Percentiles rank a stretch among this genome's conserved stretches.
Conservation (phyloP, 768 basidiomycete genomes). For the Boletus barrowsii region DNA sequence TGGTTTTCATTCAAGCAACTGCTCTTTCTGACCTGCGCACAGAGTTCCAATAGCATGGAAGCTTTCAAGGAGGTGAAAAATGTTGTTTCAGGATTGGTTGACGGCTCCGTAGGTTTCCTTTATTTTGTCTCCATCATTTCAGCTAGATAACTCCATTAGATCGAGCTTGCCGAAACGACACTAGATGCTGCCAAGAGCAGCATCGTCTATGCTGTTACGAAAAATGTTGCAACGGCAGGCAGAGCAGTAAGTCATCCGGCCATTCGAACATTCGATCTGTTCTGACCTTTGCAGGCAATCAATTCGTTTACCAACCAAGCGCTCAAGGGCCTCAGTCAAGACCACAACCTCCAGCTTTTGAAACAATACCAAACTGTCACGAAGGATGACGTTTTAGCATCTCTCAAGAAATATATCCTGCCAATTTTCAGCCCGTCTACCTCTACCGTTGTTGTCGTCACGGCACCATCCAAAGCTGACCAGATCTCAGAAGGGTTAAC, state of each 20-base stretch:
- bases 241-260: conserved; percentile 62
- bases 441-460: conserved; percentile 79
- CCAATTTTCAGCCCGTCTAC: conserved; percentile 78
- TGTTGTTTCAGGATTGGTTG: conserved; percentile 74
- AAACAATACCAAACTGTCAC: conserved; percentile 78
- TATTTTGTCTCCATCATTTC: not conserved
- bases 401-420: conserved; percentile 71
- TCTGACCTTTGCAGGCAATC: conserved; percentile 50
- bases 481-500: conserved; percentile 64
- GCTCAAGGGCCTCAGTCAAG: conserved; percentile 77
- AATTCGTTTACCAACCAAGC: conserved; percentile 89
- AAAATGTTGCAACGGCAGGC: conserved; percentile 79
- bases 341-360: conserved; percentile 72
- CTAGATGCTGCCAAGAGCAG: conserved; percentile 91
- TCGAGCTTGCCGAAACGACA: conserved; percentile 73
- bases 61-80: conserved; percentile 80
- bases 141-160: conserved; percentile 40
- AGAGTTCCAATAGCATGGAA: conserved; percentile 78
- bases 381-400: conserved; percentile 68
- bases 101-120: conserved; percentile 64
- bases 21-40: conserved; percentile 11
- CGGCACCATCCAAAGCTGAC: conserved; percentile 75
- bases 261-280: not conserved
- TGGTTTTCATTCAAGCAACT: not conserved
- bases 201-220: conserved; percentile 81